Evolutionary conservation across 768 basidiomycete genomes (phyloP), one percentile per base, ranked within the genome.

Genomic region (Tephrocybe sp.): DNA sequence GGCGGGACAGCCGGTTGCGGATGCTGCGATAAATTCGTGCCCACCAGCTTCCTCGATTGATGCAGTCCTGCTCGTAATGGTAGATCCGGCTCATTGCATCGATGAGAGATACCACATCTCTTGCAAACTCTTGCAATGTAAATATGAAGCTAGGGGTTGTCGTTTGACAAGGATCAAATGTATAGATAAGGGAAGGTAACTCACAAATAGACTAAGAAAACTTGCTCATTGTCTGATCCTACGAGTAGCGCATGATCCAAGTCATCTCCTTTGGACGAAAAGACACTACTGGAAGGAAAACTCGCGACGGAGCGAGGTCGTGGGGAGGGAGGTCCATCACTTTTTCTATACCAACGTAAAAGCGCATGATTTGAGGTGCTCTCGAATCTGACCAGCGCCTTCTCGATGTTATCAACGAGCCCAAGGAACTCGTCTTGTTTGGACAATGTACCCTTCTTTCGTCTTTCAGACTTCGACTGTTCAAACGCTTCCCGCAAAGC

Each of bases 131-230:
- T 68, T 99, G 93, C 39, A 98, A 66, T 0, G 93, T 96, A 68
- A 98, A 99, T 56, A 97, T 88, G 69, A 96, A 98, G 72, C 94
- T 97, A 55, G 23, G 13, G 30, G n/a, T 23, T 16, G 4, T 35
- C 35, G 6, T 22, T 60, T 34, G 52, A 47, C 51, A 12, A 49
- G 23, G 10, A 19, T 20, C 33, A 10, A 39, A 22, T 7, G 17
- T 48, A 43, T 5, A 11, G 4, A 31, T 10, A 16, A 44, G 13
- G 7, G n/a, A 34, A n/a, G 16, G 43, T 34, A 3, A 75, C 92
- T 65, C 54, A 95, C 94, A 94, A 96, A 63, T 95, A 96, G 0
- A 94, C 87, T 20, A 95, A 67, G 64, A 96, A 96, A 1, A 97
- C 76, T 50, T 84, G 83, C 59, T 97, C 94, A 57, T 86, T 83